Evolutionary conservation across 78 protist genomes (phyloP), one percentile per base, ranked within the genome.

Genomic region (Bodo saltans): DNA sequence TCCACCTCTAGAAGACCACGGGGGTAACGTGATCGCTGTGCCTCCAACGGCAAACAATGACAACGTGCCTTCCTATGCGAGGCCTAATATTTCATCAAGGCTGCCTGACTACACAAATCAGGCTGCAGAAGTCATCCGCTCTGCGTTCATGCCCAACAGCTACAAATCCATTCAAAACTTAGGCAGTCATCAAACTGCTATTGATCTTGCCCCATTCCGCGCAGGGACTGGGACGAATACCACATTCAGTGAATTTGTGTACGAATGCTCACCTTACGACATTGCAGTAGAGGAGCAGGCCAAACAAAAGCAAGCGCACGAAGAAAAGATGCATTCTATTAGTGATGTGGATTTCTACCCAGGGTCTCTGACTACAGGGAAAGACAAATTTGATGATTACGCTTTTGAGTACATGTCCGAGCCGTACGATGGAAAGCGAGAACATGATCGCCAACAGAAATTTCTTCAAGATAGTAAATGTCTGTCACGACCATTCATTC

Each of bases 201-300:
- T 67, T 2, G n/a, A n/a, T n/a, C n/a, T n/a, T n/a, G n/a, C n/a
- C n/a, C 28, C 68, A 1, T 76, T 76, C 69, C 38, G 42, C 41
- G 8, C 68, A 3, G 81, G 81, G 30, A 11, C 25, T 39, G 25
- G 4, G 67, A 76, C 12, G 35, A 2, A 29, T 3, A 30, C 17
- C 37, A 47, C 60, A 8, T 76, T 76, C 69, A 76, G 69, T 3
- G 81, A 76, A 17, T 76, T 76, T 12, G 81, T 30, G 69, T 76
- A 76, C 69, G 8, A 12, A 2, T 4, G 69, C 25, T 23, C 35
- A 1, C 81, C 81, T 3, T 39, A 39, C 25, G 81, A 76, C 25
- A 1, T 76, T 4, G 34, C 11, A 3, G 33, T 3, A 25, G 81
- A 76, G 69, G 27, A 30, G 69, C 11, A 39, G 25, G 4, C 17